Percentiles rank a stretch among this genome's conserved stretches.
Evolutionary conservation across 108 stramenopile genomes (phyloP).

Genomic region (Pelagomonas calceolata): DNA sequence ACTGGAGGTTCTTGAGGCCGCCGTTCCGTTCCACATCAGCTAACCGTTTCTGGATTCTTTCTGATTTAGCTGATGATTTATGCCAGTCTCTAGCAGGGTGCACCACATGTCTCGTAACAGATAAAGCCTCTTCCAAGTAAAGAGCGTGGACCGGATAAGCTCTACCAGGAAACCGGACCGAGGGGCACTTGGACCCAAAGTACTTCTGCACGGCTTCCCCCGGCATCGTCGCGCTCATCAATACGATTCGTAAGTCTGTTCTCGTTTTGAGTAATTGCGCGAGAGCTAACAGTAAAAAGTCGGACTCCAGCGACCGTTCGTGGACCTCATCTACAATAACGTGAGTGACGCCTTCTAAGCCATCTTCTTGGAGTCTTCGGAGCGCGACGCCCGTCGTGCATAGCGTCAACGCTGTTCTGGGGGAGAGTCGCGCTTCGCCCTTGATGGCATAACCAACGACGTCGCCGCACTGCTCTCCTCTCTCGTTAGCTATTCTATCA

Average conservation of each 20-base stretch:
- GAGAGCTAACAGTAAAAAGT: conserved; percentile 76
- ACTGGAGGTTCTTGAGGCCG: conserved; percentile 11
- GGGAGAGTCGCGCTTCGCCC: conserved; percentile 50
- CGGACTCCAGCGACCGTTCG: conserved; percentile 66
- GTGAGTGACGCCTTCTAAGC: conserved; percentile 64
- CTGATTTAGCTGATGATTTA: conserved; percentile 1
- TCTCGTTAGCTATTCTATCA: conserved; percentile 34
- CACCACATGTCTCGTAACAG: conserved; percentile 61
- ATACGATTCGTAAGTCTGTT: conserved; percentile 47
- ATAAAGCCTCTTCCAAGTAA: conserved; percentile 70
- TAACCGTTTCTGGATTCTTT: conserved; percentile 42
- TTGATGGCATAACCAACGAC: conserved; percentile 84
- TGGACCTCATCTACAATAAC: conserved; percentile 94
- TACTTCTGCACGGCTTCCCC: conserved; percentile 37
- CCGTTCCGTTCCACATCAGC: background rate
- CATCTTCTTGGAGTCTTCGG: conserved; percentile 79
- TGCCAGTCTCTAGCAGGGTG: background rate
- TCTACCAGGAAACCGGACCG: conserved; percentile 83
- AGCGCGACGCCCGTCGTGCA: conserved; percentile 90
- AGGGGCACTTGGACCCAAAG: conserved; percentile 42
- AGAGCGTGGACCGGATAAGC: conserved; percentile 81
- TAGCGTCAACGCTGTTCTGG: conserved; percentile 68
- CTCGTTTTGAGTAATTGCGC: conserved; percentile 50
- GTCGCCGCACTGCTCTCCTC: conserved; percentile 23
- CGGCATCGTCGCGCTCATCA: conserved; percentile 89